Base-by-base conservation (phyloP, 2,329 filamentous ascomycete species). In the Sarocladium kiliense region DNA sequence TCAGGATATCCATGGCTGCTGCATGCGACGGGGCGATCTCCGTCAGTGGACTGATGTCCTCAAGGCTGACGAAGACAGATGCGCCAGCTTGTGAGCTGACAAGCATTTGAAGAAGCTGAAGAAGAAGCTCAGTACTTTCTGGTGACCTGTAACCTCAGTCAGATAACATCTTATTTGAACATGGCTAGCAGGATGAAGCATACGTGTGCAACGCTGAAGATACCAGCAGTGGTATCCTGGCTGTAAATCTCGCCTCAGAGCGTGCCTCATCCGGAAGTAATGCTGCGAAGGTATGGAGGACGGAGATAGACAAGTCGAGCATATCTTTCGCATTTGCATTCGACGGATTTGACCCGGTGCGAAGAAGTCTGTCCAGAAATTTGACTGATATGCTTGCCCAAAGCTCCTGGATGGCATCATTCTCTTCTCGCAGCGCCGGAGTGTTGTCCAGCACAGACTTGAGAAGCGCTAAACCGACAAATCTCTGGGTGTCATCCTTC, bases 401-500 rank as follows among this genome's bases (percentile, higher is more conserved):
- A 41, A 87, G 69, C 14, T 65, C 66, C n/a, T 68, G 62, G 3
- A 86, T 62, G 7, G 64, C 65, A 2, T 68, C 66, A 10, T 74
- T 70, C 54, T 75, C 68, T 7, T 51, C 47, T 44, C 74, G 74
- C 21, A 84, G 66, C n/a, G 75, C 66, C 21, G 74, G 68, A 5
- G 80, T 78, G 63, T 81, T 84, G 66, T 88, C 84, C 30, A 89
- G 74, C 12, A 86, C 69, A n/a, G 82, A 80, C 62, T 84, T 86
- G 53, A 88, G 74, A 21, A 88, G 74, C 1, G 84, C 82, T 21
- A 89, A 72, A 7, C 84, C 86, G 37, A 87, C 84, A 60, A 89
- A 88, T 62, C 82, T 78, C 19, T 83, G 81, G 0, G 86, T 88
- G 64, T 89, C 85, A 64, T 87, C 79, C 58, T 82, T 84, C 54